phyloP scores from a whole-genome alignment of 2,329 filamentous ascomycete species.

The Aureobasidium sp. region DNA sequence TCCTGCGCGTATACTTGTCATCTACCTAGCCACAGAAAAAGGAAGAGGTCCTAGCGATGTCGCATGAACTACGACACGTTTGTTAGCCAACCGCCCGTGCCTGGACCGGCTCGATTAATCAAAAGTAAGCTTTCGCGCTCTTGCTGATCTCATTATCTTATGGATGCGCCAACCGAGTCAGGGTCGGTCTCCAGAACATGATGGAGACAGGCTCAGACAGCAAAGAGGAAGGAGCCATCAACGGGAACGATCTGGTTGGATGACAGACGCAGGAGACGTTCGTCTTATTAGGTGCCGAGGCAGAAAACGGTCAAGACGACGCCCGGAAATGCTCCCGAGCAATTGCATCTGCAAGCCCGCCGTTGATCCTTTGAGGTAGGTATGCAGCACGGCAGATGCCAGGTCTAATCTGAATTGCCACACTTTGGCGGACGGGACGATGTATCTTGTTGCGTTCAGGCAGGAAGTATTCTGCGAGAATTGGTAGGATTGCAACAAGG shows the following conservation, averaged over 20 bases:
- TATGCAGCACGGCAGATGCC: neutral
- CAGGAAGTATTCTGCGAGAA: neutral
- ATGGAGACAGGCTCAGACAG: neutral
- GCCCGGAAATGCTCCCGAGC: neutral
- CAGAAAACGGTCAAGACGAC: constrained; percentile 8
- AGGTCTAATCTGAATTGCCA: neutral
- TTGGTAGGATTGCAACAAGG: neutral
- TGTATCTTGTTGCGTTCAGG: neutral
- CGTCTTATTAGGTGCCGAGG: neutral
- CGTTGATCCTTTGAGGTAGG: neutral
- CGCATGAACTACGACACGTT: constrained; percentile 3
- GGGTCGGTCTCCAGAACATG: neutral
- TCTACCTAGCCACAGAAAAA: neutral
- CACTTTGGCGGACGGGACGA: neutral
- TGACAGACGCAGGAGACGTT: neutral
- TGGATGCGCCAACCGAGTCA: neutral
- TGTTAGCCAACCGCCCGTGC: constrained; percentile 2
- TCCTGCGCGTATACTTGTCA: neutral
- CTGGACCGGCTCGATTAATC: neutral
- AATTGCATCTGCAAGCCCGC: neutral
- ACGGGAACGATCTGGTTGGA: neutral
- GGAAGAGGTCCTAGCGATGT: neutral
- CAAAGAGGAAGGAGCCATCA: neutral
- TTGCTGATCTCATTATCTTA: neutral
- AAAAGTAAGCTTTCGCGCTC: constrained; percentile 3